Conservation (phyloP, 2,329 filamentous ascomycete genomes). For the Aspergillus melleus region DNA sequence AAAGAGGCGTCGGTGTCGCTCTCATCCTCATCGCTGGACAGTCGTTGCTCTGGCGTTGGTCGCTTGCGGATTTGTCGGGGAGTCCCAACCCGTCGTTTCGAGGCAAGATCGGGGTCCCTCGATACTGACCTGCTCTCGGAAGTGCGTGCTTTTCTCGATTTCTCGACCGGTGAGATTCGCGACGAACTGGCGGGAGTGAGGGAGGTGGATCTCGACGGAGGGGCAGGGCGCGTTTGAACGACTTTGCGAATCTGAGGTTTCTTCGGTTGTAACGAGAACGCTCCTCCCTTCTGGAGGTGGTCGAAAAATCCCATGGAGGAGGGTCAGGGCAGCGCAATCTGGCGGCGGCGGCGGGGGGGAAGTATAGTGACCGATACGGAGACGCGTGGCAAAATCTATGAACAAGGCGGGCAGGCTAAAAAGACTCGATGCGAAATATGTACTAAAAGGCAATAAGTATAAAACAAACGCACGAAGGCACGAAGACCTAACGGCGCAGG, state of each 20-base stretch:
- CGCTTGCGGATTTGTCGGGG: slow-evolving; percentile 37
- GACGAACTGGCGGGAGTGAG: slow-evolving; percentile 23
- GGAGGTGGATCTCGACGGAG: slow-evolving; percentile 30
- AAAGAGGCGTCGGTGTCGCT: slow-evolving; percentile 44
- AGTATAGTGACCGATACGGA: slow-evolving; percentile 7
- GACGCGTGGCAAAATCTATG: slow-evolving; percentile 10
- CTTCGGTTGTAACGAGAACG: slow-evolving; percentile 42
- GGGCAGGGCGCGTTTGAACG: slow-evolving; percentile 36
- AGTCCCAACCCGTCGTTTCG: slow-evolving; percentile 33
- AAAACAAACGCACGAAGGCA: neutral
- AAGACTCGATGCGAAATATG: slow-evolving; percentile 12
- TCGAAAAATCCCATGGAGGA: slow-evolving; percentile 46
- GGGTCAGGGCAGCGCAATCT: slow-evolving; percentile 9
- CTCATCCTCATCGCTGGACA: slow-evolving; percentile 44
- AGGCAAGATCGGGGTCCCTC: slow-evolving; percentile 29
- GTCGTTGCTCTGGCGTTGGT: slow-evolving; percentile 38
- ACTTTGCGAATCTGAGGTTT: slow-evolving; percentile 46
- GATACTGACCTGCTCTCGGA: slow-evolving; percentile 31
- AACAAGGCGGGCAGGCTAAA: neutral
- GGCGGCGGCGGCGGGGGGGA: neutral
- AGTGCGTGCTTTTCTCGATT: slow-evolving; percentile 24
- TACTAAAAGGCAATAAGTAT: slow-evolving; percentile 10
- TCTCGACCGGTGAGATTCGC: slow-evolving; percentile 21
- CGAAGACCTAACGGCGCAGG: neutral
- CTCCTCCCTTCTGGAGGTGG: slow-evolving; percentile 46